Conservation (phyloP, 306 rosid genomes). For the Lathyrus oleraceus region DNA sequence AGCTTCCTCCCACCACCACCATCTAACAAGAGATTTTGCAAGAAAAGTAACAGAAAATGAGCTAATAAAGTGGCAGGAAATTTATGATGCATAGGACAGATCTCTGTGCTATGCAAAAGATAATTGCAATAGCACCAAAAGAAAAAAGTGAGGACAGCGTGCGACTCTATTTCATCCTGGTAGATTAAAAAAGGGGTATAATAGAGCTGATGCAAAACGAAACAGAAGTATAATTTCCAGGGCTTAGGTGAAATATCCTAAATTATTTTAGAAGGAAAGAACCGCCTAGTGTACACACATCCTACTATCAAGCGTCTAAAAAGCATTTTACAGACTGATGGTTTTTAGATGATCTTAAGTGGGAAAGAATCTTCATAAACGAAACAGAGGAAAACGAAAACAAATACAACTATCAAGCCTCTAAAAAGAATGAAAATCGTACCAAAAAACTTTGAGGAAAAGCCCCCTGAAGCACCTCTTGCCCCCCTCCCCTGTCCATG, state of each 20-base stretch:
- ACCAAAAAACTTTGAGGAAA: conserved; percentile 46
- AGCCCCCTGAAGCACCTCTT: conserved; percentile 65
- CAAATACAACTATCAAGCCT: conserved; percentile 20
- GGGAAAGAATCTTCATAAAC: conserved; percentile 20
- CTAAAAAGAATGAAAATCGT: not conserved
- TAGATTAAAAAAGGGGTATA: conserved; percentile 10
- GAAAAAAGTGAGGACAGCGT: not conserved
- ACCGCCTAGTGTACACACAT: not conserved
- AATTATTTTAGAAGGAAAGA: not conserved
- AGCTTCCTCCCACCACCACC: conserved; percentile 55
- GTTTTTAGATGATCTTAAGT: conserved; percentile 12
- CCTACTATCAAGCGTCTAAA: not conserved
- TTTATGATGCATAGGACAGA: not conserved
- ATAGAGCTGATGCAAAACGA: conserved; percentile 17
- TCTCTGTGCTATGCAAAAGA: conserved; percentile 9
- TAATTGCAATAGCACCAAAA: conserved; percentile 14
- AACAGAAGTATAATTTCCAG: conserved; percentile 5
- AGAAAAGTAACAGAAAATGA: conserved; percentile 21
- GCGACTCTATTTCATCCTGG: not conserved
- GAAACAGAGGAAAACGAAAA: conserved; percentile 6
- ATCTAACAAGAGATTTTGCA: conserved; percentile 50
- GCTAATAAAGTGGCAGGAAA: conserved; percentile 14
- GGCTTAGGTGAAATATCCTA: conserved; percentile 7
- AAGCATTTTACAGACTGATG: not conserved
- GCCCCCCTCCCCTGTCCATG: conserved; percentile 55